A percentile compares a stretch with the other conserved stretches of the same genome.
These are phyloP conservation scores for Fusarium odoratissimum DNA, from an alignment of 2,329 filamentous ascomycete species.

Conservation along the genomic window DNA sequence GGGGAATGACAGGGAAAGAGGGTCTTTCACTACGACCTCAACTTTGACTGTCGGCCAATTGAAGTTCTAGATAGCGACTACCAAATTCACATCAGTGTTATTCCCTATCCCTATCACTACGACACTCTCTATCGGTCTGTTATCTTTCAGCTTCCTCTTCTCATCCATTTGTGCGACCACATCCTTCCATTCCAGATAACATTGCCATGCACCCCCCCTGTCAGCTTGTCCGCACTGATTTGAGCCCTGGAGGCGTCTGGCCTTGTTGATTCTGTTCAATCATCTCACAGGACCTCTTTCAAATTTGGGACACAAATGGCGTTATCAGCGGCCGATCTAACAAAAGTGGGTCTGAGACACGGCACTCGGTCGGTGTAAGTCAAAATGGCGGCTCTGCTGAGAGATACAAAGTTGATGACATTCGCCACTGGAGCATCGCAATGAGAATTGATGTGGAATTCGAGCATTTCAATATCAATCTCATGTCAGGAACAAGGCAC, in stretches of 20 bases:
- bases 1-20: slow-evolving; percentile 30
- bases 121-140: background rate
- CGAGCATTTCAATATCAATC: background rate
- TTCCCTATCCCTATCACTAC: background rate
- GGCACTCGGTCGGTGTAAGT: slow-evolving; percentile 40
- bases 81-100: background rate
- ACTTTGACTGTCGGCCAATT: background rate
- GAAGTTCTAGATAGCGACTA: background rate
- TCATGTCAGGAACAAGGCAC: background rate
- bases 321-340: slow-evolving; percentile 45
- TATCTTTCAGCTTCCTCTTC: background rate
- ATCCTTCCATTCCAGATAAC: background rate
- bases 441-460: background rate
- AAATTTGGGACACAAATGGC: slow-evolving; percentile 43
- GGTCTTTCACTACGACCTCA: background rate
- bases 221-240: slow-evolving; percentile 21
- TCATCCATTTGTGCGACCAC: background rate
- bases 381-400: slow-evolving; percentile 25
- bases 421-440: slow-evolving; percentile 28
- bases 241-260: slow-evolving; percentile 21
- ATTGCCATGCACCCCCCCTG: background rate
- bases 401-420: slow-evolving; percentile 23
- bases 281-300: slow-evolving; percentile 34
- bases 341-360: slow-evolving; percentile 36
- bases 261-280: slow-evolving; percentile 22